phyloP scores from a whole-genome alignment of 129 eudicot genomes.

The Tagetes erecta region DNA sequence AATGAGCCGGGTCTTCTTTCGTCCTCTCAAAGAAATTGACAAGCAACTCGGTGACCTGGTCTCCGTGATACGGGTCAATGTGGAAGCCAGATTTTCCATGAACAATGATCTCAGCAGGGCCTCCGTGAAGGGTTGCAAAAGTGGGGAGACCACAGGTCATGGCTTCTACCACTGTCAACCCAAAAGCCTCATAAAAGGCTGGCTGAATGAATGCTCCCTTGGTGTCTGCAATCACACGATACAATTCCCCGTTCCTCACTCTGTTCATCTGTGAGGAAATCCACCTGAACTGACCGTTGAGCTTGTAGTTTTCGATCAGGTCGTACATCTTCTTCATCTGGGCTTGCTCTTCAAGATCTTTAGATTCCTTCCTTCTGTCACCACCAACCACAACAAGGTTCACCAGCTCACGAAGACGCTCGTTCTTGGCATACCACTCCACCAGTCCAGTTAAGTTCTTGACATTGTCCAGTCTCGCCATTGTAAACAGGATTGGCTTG shows the following conservation, averaged over 20 bases:
- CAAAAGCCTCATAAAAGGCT: constrained; percentile 45
- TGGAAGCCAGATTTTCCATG: constrained; percentile 51
- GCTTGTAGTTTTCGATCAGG: constrained; percentile 38
- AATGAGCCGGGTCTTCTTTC: constrained; percentile 38
- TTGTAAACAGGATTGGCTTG: constrained; percentile 46
- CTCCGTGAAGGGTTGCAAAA: constrained; percentile 46
- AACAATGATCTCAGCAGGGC: constrained; percentile 51
- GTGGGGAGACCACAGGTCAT: constrained; percentile 53
- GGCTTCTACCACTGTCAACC: constrained; percentile 51
- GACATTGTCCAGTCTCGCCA: constrained; percentile 48
- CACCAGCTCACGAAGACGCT: constrained; percentile 43
- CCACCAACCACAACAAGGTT: constrained; percentile 54
- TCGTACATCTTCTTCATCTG: constrained; percentile 52
- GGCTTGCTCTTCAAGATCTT: constrained; percentile 47
- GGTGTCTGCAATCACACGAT: constrained; percentile 46
- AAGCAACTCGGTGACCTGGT: constrained; percentile 39
- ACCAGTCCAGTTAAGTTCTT: constrained; percentile 51
- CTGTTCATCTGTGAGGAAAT: constrained; percentile 51
- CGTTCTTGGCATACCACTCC: constrained; percentile 47
- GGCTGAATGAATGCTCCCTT: constrained; percentile 49
- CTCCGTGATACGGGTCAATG: constrained; percentile 49
- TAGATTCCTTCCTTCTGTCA: constrained; percentile 50
- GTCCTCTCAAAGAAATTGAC: constrained; percentile 42
- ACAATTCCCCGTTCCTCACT: constrained; percentile 49
- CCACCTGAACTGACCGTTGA: constrained; percentile 52